phyloP scores from a whole-genome alignment of 1,284 basidiomycete species.

The Fomitopsis pinicola region DNA sequence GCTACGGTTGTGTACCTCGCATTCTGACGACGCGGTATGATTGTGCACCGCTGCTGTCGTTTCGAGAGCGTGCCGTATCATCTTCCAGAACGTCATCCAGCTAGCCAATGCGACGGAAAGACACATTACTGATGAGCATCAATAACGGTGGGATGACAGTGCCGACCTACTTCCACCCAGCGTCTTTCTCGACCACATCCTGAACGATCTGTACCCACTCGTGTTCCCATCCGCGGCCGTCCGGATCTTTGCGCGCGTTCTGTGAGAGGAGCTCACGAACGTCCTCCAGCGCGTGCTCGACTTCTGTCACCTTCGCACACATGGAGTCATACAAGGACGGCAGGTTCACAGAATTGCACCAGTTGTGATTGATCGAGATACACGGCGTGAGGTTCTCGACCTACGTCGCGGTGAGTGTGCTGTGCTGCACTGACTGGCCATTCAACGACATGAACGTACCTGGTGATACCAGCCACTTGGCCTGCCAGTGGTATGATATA shows the following conservation, averaged over 20 bases:
- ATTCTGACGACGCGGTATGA: neutral
- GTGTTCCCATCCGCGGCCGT: conserved; percentile 13
- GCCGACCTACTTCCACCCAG: conserved; percentile 28
- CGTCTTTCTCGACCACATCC: conserved; percentile 30
- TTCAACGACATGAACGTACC: conserved; percentile 3
- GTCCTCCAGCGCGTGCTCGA: conserved; percentile 27
- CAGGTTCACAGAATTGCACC: conserved; percentile 29
- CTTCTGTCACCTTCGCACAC: conserved; percentile 27
- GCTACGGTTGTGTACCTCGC: neutral
- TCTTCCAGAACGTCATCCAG: conserved; percentile 29
- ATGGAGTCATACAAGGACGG: conserved; percentile 27
- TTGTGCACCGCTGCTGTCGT: neutral
- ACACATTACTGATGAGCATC: neutral
- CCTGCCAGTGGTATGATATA: neutral
- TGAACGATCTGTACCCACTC: conserved; percentile 29
- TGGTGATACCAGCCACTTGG: conserved; percentile 32
- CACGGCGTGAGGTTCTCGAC: conserved; percentile 28
- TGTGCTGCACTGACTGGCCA: neutral
- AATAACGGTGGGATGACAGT: neutral
- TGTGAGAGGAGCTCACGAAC: conserved; percentile 23
- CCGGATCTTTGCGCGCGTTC: neutral
- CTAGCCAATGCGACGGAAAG: conserved; percentile 8
- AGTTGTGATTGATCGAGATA: conserved; percentile 31
- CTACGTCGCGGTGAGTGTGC: neutral
- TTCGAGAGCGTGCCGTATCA: conserved; percentile 22